These are phyloP conservation scores for Allium cepa DNA, from an alignment of 106 monocot genomes.

Conservation along the genomic window DNA sequence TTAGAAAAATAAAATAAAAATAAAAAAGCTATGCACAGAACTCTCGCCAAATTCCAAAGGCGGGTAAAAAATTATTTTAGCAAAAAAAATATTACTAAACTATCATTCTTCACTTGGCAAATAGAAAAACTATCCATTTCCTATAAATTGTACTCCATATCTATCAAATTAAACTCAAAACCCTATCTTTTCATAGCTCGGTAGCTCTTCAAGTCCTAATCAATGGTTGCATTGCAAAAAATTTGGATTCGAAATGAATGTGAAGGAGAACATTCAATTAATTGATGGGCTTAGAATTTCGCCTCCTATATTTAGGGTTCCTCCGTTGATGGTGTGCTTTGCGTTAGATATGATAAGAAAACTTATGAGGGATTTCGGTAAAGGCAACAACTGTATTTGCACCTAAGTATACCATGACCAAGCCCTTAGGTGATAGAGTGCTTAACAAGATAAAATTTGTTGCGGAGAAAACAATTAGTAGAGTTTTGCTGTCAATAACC, in stretches of 20 bases:
- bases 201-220: not conserved
- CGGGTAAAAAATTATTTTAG: no score
- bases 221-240: conserved; percentile 38
- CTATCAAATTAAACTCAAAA: no score
- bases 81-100: no score
- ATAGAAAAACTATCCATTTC: no score
- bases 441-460: conserved; percentile 66
- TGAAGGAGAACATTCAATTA: conserved; percentile 1
- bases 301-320: conserved; percentile 4
- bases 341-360: conserved; percentile 15
- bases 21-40: no score
- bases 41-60: no score
- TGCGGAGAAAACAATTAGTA: conserved; percentile 63
- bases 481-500: conserved; percentile 61
- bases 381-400: conserved; percentile 55
- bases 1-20: no score
- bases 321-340: conserved; percentile 19
- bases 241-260: conserved; percentile 12
- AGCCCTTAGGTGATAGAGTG: conserved; percentile 74
- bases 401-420: conserved; percentile 72
- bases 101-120: no score
- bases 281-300: conserved; percentile 23
- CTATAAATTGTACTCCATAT: no score
- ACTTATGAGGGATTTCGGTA: conserved; percentile 29
- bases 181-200: no score